These are phyloP conservation scores for Aspergillus awamori DNA, from an alignment of 2,329 filamentous ascomycete genomes.

Conservation along the genomic window DNA sequence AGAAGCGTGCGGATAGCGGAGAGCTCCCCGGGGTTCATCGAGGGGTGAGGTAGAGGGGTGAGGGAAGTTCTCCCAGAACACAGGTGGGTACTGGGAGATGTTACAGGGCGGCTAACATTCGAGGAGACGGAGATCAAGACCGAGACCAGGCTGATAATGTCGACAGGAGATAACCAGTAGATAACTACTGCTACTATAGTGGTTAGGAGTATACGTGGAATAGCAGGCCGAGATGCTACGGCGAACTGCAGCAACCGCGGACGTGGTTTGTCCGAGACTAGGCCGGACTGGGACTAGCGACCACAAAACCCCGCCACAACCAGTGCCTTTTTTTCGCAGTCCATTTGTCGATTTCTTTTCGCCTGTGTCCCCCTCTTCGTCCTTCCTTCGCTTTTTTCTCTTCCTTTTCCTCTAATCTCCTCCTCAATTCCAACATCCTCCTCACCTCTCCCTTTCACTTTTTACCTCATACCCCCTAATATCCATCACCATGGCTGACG, in stretches of 20 bases:
- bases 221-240: slow-evolving; percentile 16
- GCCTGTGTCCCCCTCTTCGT: slow-evolving; percentile 26
- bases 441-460: slow-evolving; percentile 25
- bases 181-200: not conserved
- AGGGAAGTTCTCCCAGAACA: not conserved
- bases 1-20: slow-evolving; percentile 17
- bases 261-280: slow-evolving; percentile 25
- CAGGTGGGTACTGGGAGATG: not conserved
- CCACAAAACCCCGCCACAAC: slow-evolving; percentile 37
- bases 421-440: slow-evolving; percentile 23
- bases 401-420: slow-evolving; percentile 22
- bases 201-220: not conserved
- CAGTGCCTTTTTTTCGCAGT: slow-evolving; percentile 34
- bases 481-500: slow-evolving; percentile 66
- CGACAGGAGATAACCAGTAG: not conserved
- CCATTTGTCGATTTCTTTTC: slow-evolving; percentile 31
- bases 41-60: not conserved
- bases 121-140: not conserved
- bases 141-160: not conserved
- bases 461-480: slow-evolving; percentile 22
- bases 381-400: slow-evolving; percentile 26
- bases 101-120: not conserved
- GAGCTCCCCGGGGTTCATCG: slow-evolving; percentile 18
- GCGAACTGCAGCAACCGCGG: slow-evolving; percentile 1
- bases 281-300: slow-evolving; percentile 29